Conservation (phyloP, 164 flowering plant species). For the Liquidambar formosana region DNA sequence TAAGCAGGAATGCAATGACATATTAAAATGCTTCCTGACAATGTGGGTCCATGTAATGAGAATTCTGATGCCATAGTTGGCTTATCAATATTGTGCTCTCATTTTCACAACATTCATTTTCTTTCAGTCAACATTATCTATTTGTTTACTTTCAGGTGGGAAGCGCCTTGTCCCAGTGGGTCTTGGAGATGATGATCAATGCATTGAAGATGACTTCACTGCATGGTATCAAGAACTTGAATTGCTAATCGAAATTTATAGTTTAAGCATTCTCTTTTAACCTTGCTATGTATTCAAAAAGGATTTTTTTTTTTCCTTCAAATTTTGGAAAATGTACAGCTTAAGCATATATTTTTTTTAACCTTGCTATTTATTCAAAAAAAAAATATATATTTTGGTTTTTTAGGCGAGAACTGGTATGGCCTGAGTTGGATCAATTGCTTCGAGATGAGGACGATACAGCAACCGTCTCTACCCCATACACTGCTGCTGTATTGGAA, state of each 20-base stretch:
- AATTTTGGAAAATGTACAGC: neutral
- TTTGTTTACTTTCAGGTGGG: constrained; percentile 53
- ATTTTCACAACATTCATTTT: neutral
- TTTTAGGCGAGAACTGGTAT: constrained; percentile 76
- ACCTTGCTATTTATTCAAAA: too few relatives aligned
- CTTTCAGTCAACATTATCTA: neutral
- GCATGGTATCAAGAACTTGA: constrained; percentile 60
- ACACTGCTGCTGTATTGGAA: constrained; percentile 86
- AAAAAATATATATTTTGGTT: too few relatives aligned
- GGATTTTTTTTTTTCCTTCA: too few relatives aligned
- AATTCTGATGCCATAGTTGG: too few relatives aligned
- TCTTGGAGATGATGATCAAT: constrained; percentile 98
- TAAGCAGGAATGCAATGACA: neutral
- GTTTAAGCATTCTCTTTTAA: neutral
- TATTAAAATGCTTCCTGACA: neutral
- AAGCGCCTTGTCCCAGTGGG: constrained; percentile 85
- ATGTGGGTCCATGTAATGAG: too few relatives aligned
- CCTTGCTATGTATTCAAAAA: too few relatives aligned
- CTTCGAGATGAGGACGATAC: constrained; percentile 78
- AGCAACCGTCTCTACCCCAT: constrained; percentile 69
- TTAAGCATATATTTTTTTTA: neutral
- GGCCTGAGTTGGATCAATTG: constrained; percentile 94
- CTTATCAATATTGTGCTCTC: neutral
- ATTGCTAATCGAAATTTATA: neutral
- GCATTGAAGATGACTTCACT: constrained; percentile 96